Evolutionary conservation across 805 yeast genomes (phyloP), one percentile per base, ranked within the genome.

Genomic region (Zygotorulaspora florentina): DNA sequence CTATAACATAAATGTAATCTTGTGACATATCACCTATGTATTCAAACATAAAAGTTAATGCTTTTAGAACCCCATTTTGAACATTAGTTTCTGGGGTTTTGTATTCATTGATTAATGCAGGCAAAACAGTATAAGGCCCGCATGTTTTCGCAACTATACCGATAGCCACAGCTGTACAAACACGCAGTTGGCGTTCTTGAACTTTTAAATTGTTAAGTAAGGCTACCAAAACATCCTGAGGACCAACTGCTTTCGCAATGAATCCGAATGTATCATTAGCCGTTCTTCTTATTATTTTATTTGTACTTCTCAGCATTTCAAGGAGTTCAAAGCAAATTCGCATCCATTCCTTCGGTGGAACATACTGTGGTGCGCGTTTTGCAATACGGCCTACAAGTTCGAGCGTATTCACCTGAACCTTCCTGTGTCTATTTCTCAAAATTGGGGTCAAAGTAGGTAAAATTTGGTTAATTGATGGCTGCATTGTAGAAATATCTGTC

Each of bases 341-440:
- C 91, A 93, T 87, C 99, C 99, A 93, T 65, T 93, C 99, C 50
- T 87, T 80, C 2, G 96, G 95, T 30, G 89, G 81, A 12, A 89
- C 86, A 45, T 80, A 79, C 52, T 87, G 95, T 1, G 96, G 82
- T 8, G 86, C 90, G 36, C 79, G 74, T 40, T 75, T 79, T 0
- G 98, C 96, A 44, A 91, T 83, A 41, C 79, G 71, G 2, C 96
- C 96, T 20, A 93, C 83, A 15, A 91, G 69, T 36, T 75, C 79
- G 31, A 93, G 85, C 8, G 90, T 79, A 50, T 82, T 77, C 52
- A 87, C 91, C 62, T 89, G 97, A 2, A 93, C 98, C 52, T 85
- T 85, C 52, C 85, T 96, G 60, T 90, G 93, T 48, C 91, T 72
- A 61, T 93, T 93, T 53, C 89, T 79, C 63, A 93, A 70, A 55